Base-by-base conservation (phyloP, 2,329 filamentous ascomycete species). In the Massarina eburnea region DNA sequence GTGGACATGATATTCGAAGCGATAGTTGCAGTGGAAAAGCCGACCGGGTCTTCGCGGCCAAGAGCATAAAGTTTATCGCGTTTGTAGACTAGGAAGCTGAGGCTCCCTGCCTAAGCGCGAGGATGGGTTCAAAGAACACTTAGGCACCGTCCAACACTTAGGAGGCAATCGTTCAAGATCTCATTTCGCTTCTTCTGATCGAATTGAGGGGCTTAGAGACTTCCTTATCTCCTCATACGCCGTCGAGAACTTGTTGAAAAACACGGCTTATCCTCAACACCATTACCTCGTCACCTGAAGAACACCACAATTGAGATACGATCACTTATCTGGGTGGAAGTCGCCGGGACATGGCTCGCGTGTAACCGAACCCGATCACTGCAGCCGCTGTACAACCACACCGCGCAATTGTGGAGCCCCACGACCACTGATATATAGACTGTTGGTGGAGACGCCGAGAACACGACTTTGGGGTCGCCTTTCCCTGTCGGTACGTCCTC, bases 301-400 rank as follows among this genome's bases (percentile, higher is more conserved):
- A 37, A 21, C 19, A 21, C 33, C n/a, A 18, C n/a, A 17, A 19
- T 19, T 9, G 7, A 19, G n/a, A 21, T 37, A 32, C 17, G 12
- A n/a, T 6, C 15, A 21, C 20, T 8, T 21, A 21, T 20, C 12
- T 6, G 34, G 20, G 18, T 20, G 10, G 34, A 37, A 37, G n/a
- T 17, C 21, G 24, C 17, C 29, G n/a, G 19, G 17, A 29, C 12
- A 18, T 37, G 34, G 41, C 22, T 38, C 8, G 21, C 41, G 21
- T 43, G n/a, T 38, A 24, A 43, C 22, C 33, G 33, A 38, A 21
- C 17, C 12, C 22, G 5, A 33, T 30, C 27, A 32, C 38, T 26
- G 29, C 43, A 41, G 17, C 37, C 20, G 19, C 30, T 41, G 43
- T 41, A 20, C 24, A 10, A 45, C 43, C 30, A 35, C 14, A 14